A percentile compares a stretch with the other conserved stretches of the same genome.
Conservation (phyloP, 176 grass and related monocot species). For the Avena insularis region DNA sequence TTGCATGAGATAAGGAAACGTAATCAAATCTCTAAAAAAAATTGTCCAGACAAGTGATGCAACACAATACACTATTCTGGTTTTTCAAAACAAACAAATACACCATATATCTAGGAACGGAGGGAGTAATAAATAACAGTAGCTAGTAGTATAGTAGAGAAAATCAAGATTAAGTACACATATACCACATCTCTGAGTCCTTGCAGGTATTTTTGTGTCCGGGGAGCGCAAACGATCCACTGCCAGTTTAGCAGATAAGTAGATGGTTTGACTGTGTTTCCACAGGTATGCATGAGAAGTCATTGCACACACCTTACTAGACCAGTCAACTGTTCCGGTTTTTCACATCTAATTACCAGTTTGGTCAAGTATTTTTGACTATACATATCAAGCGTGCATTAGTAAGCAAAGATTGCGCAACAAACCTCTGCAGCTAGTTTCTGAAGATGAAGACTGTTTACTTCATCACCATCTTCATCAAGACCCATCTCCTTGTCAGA, state of each 20-base stretch:
- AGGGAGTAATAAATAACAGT: background rate
- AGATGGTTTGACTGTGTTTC: background rate
- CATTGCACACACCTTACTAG: background rate
- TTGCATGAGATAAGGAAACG: too few relatives aligned
- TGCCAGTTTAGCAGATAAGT: background rate
- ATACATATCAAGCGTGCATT: background rate
- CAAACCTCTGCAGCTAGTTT: conserved; percentile 82
- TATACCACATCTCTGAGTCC: background rate
- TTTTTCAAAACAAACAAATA: too few relatives aligned
- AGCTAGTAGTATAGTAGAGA: background rate
- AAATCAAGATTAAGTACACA: background rate
- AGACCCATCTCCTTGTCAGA: conserved; percentile 77
- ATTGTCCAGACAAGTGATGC: too few relatives aligned
- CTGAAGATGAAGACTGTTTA: conserved; percentile 61
- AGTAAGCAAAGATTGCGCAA: conserved; percentile 20
- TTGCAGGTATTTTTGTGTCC: background rate
- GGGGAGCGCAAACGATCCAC: background rate
- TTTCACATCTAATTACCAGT: background rate
- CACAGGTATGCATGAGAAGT: background rate
- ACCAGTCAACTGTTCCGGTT: background rate
- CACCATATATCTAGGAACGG: too few relatives aligned
- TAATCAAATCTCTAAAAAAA: too few relatives aligned
- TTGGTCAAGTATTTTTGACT: background rate
- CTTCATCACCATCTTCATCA: conserved; percentile 82
- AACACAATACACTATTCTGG: too few relatives aligned